Percentiles rank a stretch among this genome's conserved stretches.
Conservation (phyloP, 495 filamentous ascomycete species). For the Tetracladium marchalianum region DNA sequence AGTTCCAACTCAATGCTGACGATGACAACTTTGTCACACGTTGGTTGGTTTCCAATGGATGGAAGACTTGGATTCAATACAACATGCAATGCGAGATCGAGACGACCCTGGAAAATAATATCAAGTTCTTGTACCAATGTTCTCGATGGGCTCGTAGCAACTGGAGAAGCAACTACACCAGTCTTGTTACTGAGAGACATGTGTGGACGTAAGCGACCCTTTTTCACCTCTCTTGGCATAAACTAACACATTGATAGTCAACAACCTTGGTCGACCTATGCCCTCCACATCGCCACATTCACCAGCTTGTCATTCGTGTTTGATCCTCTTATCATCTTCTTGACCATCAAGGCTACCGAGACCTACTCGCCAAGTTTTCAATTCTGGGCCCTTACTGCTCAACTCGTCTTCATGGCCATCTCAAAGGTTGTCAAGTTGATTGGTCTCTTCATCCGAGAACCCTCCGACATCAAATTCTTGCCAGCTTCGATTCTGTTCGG, state of each 20-base stretch:
- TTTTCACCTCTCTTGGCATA: not conserved
- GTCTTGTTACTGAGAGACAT: slow-evolving; percentile 58
- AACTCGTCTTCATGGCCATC: slow-evolving; percentile 53
- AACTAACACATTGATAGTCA: slow-evolving; percentile 32
- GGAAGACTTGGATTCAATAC: slow-evolving; percentile 73
- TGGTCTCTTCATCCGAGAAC: slow-evolving; percentile 62
- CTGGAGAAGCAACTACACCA: slow-evolving; percentile 73
- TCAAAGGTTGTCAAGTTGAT: slow-evolving; percentile 71
- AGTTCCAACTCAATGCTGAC: slow-evolving; percentile 67
- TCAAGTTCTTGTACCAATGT: slow-evolving; percentile 68
- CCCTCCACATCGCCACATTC: slow-evolving; percentile 64
- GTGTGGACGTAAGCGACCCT: slow-evolving; percentile 52
- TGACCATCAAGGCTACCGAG: slow-evolving; percentile 36
- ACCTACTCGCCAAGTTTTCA: slow-evolving; percentile 30
- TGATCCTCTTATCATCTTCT: slow-evolving; percentile 50
- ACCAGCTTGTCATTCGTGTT: slow-evolving; percentile 57
- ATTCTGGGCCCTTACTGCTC: slow-evolving; percentile 34
- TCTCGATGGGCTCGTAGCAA: slow-evolving; percentile 74
- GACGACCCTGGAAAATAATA: slow-evolving; percentile 66
- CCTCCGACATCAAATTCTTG: slow-evolving; percentile 55
- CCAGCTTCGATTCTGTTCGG: slow-evolving; percentile 70
- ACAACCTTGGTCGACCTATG: slow-evolving; percentile 69
- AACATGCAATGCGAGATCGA: slow-evolving; percentile 62
- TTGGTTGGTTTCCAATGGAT: slow-evolving; percentile 66
- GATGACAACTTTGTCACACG: slow-evolving; percentile 81